Base-by-base conservation (phyloP, 768 basidiomycete species). In the Ramaria sp. region DNA sequence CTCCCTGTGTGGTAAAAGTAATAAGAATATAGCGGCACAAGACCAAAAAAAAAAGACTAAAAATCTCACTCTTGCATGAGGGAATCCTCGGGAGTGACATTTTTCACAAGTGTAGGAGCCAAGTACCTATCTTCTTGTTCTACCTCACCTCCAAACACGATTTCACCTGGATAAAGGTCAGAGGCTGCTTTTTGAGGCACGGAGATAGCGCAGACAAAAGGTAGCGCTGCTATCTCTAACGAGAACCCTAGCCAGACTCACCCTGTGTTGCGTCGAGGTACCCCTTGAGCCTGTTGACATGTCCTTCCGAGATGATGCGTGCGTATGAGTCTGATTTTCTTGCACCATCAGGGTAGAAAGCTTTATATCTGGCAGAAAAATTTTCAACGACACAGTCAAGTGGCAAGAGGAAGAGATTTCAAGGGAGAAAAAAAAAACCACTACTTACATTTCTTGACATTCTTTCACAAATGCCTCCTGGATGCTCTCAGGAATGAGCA, bases 241-340 rank as follows among this genome's bases (percentile, higher is more conserved):
- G 9, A 20, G 42, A 43, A 18, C 20, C 42, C 18, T 22, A 10
- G 16, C 5, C 20, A n/a, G 38, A 41, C 27, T 67, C 73, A 28
- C 88, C 90, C 55, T 82, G 70, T 0, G 85, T 87, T 27, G 65
- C 70, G 58, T 85, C 79, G n/a, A 90, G 62, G 28, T 87, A 60
- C 5, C 71, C 67, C 56, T 81, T 78, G 57, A 90, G 60, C 6
- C 88, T 79, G 18, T 65, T 61, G 52, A 78, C 77, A 49, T 85
- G 82, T 25, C 67, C 67, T 1, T 67, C 60, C 32, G 74, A 74
- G 52, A 88, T 64, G 25, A 90, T 70, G 42, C 77, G 80, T 13
- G 71, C 58, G 56, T 73, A 76, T 12, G 75, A 72, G 3, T 73
- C 71, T 0, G 76, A 72, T 3, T 61, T 62, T n/a, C 80, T 62